phyloP scores from a whole-genome alignment of 371 early-diverging fungal species.

The Mucor velutinosus region DNA sequence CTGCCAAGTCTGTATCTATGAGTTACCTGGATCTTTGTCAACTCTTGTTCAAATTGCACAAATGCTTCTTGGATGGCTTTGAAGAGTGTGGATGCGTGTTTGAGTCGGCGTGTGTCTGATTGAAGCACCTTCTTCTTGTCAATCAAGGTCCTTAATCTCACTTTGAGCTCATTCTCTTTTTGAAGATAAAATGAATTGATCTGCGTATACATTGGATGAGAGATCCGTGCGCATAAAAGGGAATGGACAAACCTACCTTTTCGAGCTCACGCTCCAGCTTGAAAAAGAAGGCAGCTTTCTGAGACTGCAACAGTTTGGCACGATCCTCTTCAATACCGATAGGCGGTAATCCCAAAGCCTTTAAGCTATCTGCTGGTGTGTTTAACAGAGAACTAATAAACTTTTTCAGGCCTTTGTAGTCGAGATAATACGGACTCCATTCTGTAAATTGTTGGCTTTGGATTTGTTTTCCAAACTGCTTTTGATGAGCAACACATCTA shows the following conservation, averaged over 20 bases:
- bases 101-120: constrained; percentile 52
- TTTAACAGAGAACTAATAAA: constrained; percentile 81
- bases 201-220: constrained; percentile 34
- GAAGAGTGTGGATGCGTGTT: constrained; percentile 62
- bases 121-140: constrained; percentile 82
- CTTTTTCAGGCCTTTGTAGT: constrained; percentile 94
- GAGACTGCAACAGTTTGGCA: constrained; percentile 62
- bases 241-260: constrained; percentile 51
- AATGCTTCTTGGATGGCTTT: constrained; percentile 85
- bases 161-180: constrained; percentile 78
- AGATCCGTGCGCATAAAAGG: background rate
- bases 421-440: constrained; percentile 92
- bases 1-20: too few relatives aligned
- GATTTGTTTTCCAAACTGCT: constrained; percentile 95
- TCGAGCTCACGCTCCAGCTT: constrained; percentile 84
- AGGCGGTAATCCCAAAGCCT: constrained; percentile 33
- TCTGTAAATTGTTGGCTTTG: constrained; percentile 88
- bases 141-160: constrained; percentile 73
- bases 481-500: background rate
- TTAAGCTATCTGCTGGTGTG: constrained; percentile 30
- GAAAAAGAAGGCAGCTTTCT: constrained; percentile 83
- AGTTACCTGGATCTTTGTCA: constrained; percentile 89
- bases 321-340: constrained; percentile 57
- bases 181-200: constrained; percentile 84
- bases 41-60: constrained; percentile 86